Evolutionary conservation across 768 basidiomycete species (phyloP).

Genomic region (Rhodotorula toruloides): DNA sequence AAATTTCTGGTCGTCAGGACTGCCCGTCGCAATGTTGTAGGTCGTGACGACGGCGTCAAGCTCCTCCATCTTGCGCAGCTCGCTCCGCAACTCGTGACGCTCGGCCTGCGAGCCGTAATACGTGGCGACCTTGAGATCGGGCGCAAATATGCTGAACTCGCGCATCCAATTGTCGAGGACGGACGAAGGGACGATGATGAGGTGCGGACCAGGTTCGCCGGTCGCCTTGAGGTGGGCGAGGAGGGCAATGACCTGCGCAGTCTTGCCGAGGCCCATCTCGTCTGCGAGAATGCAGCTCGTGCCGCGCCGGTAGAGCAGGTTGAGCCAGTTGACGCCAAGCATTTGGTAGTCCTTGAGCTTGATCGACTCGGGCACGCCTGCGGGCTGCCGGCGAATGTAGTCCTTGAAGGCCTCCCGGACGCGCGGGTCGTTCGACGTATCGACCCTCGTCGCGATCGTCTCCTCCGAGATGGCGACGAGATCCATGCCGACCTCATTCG

Average conservation of each 20-base stretch:
- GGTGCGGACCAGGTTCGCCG: slow-evolving; percentile 71
- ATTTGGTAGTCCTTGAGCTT: slow-evolving; percentile 93
- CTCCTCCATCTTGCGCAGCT: slow-evolving; percentile 59
- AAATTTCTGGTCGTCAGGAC: slow-evolving; percentile 81
- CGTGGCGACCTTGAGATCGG: slow-evolving; percentile 73
- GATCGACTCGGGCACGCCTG: slow-evolving; percentile 52
- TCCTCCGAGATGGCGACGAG: slow-evolving; percentile 46
- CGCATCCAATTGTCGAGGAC: slow-evolving; percentile 98
- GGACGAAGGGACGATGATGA: slow-evolving; percentile 95
- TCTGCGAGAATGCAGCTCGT: slow-evolving; percentile 95
- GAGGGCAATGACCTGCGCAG: slow-evolving; percentile 97
- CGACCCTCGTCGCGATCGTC: slow-evolving; percentile 42
- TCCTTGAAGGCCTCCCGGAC: slow-evolving; percentile 47
- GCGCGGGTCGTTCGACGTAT: slow-evolving; percentile 40
- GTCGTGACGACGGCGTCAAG: slow-evolving; percentile 96
- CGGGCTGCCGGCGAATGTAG: slow-evolving; percentile 72
- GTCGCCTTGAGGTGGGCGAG: slow-evolving; percentile 79
- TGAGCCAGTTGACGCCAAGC: slow-evolving; percentile 95
- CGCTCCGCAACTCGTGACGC: slow-evolving; percentile 65
- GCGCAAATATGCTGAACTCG: slow-evolving; percentile 87
- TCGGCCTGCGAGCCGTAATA: slow-evolving; percentile 94
- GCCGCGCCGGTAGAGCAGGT: slow-evolving; percentile 70
- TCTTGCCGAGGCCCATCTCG: slow-evolving; percentile 99
- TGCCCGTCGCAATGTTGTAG: slow-evolving; percentile 87
- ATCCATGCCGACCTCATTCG: slow-evolving; percentile 37